These are phyloP conservation scores for Pichia sp. DNA, from an alignment of 1,139 yeast species.

Conservation along the genomic window DNA sequence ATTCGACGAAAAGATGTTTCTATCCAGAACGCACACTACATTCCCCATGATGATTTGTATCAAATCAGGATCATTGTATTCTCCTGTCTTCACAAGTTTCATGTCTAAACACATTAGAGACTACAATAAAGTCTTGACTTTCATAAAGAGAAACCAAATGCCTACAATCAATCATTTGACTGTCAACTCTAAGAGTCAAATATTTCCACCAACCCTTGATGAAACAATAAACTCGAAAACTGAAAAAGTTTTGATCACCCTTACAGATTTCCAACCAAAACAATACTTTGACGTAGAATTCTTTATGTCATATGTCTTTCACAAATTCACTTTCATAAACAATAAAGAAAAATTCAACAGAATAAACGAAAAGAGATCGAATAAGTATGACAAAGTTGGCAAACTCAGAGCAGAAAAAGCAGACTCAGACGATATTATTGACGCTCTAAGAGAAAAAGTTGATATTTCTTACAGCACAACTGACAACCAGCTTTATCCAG, in stretches of 20 bases:
- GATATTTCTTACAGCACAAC: slow-evolving; percentile 35
- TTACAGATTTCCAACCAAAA: slow-evolving; percentile 44
- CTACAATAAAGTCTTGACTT: slow-evolving; percentile 42
- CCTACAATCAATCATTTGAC: slow-evolving; percentile 54
- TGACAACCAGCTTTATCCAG: slow-evolving; percentile 43
- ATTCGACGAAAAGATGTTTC: slow-evolving; percentile 43
- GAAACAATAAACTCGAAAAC: slow-evolving; percentile 17
- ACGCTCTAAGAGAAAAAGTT: slow-evolving; percentile 47
- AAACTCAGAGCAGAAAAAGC: slow-evolving; percentile 42
- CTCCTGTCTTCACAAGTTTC: slow-evolving; percentile 53
- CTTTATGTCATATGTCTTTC: slow-evolving; percentile 46
- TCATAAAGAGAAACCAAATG: slow-evolving; percentile 42
- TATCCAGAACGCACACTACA: slow-evolving; percentile 51
- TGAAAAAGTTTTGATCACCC: slow-evolving; percentile 49
- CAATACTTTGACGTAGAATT: slow-evolving; percentile 38
- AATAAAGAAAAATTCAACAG: slow-evolving; percentile 35
- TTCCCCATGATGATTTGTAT: slow-evolving; percentile 58
- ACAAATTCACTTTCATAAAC: slow-evolving; percentile 39
- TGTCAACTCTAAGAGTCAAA: slow-evolving; percentile 35
- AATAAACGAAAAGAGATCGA: slow-evolving; percentile 37
- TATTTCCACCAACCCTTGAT: slow-evolving; percentile 34
- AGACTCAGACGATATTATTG: slow-evolving; percentile 38
- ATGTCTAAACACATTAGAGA: slow-evolving; percentile 61
- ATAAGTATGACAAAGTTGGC: slow-evolving; percentile 42
- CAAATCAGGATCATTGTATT: slow-evolving; percentile 50